Base-by-base conservation (phyloP, 2,329 filamentous ascomycete species). In the Botrytis elliptica region DNA sequence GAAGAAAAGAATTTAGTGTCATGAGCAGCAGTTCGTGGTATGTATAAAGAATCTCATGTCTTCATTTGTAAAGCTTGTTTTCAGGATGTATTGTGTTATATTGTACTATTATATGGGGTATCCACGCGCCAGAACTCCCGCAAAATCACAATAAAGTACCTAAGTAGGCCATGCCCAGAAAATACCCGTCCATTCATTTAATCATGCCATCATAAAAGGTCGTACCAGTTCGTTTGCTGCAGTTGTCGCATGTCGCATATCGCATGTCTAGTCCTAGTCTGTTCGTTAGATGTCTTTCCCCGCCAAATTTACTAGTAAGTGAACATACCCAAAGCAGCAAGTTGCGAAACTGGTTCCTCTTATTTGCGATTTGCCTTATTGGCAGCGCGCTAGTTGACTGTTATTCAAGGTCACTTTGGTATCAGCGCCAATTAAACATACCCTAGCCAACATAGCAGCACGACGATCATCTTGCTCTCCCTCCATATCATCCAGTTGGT, bases 1-100 rank as follows among this genome's bases (percentile, higher is more conserved):
- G 18, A 42, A 29, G 49, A 12, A 57, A 57, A 57, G 25, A 18
- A 25, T 7, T 3, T 38, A 33, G 49, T 33, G 14, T 40, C 36
- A 68, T 68, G 49, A 68, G 66, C 49, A 42, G 18, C 9, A 18
- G 25, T 42, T 57, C 49, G 55, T 33, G 49, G 66, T 68, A 57
- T 57, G 66, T 68, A 68, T 57, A 44, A 42, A 42, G 25, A 42
- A 68, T 25, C 49, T 68, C 66, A 57, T 16, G 49, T 68, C 18
- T 42, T 4, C 65, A 57, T 33, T n/a, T 68, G 52, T 57, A 38
- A 18, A 67, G 4, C 7, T 55, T 68, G 36, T 3, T 68, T 57
- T 42, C 10, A 18, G 36, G 49, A 33, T 20, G 9, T 33, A 68
- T 57, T 57, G 49, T 33, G 29, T 55, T 36, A 22, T 62, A 62